phyloP scores from a whole-genome alignment of 331 rosid species.

The Quercus lobata region DNA sequence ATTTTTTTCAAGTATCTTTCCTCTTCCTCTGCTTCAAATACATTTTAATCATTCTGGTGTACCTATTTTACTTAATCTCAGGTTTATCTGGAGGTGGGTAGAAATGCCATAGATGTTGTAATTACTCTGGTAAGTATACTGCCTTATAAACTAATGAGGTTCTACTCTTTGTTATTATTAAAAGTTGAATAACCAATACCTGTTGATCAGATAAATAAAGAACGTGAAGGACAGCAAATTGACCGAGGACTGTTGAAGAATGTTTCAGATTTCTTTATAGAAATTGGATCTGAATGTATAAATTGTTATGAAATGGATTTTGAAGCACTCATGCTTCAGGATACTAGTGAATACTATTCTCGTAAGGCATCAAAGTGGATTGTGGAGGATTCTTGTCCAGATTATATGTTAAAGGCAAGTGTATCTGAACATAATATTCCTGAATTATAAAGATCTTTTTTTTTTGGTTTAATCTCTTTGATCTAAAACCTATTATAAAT shows the following conservation, averaged over 20 bases:
- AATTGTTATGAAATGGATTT: conserved; percentile 55
- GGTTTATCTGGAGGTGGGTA: conserved; percentile 55
- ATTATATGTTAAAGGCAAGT: conserved; percentile 73
- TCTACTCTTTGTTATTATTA: not conserved
- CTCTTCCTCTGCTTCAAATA: not conserved
- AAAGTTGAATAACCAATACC: not conserved
- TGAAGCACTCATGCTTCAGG: conserved; percentile 53
- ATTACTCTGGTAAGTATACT: conserved; percentile 50
- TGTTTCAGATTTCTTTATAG: conserved; percentile 61
- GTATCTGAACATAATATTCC: conserved; percentile 3
- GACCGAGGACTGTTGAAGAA: conserved; percentile 66
- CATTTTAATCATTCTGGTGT: not conserved
- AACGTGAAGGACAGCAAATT: conserved; percentile 81
- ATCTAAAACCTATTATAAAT: conserved; percentile 1
- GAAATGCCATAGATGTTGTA: conserved; percentile 50
- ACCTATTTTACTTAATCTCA: conserved; percentile 15
- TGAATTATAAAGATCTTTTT: not conserved
- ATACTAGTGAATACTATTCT: conserved; percentile 60
- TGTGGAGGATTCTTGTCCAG: conserved; percentile 68
- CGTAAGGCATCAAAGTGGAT: conserved; percentile 76
- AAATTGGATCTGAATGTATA: conserved; percentile 63
- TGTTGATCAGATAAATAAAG: conserved; percentile 53
- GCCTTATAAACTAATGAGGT: not conserved
- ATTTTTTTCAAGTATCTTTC: not conserved
- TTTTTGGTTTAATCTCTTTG: not conserved